phyloP scores from a whole-genome alignment of 495 filamentous ascomycete species.

The Sporormia fimetaria region DNA sequence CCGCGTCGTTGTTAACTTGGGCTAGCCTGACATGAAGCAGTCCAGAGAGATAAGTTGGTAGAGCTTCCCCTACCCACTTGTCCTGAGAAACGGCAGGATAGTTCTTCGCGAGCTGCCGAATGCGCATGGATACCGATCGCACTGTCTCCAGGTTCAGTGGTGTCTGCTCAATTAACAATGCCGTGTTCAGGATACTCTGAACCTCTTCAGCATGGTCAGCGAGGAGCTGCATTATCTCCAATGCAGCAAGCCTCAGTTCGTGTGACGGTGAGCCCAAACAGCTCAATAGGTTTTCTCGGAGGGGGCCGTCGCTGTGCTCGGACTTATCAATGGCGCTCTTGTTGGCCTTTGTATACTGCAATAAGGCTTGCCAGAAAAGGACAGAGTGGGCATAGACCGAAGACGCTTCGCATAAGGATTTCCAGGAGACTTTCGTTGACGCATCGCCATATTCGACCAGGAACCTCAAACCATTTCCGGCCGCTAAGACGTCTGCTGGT shows the following conservation, averaged over 20 bases:
- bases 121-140: slow-evolving; percentile 67
- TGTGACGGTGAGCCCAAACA: slow-evolving; percentile 66
- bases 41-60: slow-evolving; percentile 80
- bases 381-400: slow-evolving; percentile 4
- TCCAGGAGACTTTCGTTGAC: slow-evolving; percentile 7
- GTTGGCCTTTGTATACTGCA: neutral
- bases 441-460: slow-evolving; percentile 7
- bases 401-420: slow-evolving; percentile 10
- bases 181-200: slow-evolving; percentile 35
- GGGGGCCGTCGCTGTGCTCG: slow-evolving; percentile 34
- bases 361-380: slow-evolving; percentile 21
- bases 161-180: slow-evolving; percentile 64
- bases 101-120: slow-evolving; percentile 60
- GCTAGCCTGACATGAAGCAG: slow-evolving; percentile 73
- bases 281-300: slow-evolving; percentile 51
- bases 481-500: slow-evolving; percentile 10
- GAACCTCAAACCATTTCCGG: slow-evolving; percentile 17
- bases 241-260: slow-evolving; percentile 53
- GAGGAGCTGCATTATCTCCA: slow-evolving; percentile 52
- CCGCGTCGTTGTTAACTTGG: slow-evolving; percentile 75
- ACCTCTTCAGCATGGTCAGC: slow-evolving; percentile 25
- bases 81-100: slow-evolving; percentile 43
- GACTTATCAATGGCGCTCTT: slow-evolving; percentile 3
- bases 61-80: slow-evolving; percentile 55
- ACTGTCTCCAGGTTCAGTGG: slow-evolving; percentile 62